Percentiles rank a stretch among this genome's conserved stretches.
Conservation (phyloP, 1,284 basidiomycete species). For the Ustilago cynodontis region DNA sequence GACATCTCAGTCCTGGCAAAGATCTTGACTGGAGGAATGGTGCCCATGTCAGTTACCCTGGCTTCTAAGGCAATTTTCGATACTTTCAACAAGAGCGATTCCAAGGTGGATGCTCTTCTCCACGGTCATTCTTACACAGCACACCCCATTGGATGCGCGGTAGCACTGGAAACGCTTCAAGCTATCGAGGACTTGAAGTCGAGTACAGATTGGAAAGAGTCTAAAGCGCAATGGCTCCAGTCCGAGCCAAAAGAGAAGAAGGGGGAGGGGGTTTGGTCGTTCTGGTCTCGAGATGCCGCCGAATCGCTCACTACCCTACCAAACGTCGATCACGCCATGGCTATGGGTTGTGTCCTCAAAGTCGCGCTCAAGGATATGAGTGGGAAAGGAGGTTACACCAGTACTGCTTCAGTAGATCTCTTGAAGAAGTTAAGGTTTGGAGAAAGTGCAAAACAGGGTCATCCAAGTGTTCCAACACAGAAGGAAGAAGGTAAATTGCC, state of each 20-base stretch:
- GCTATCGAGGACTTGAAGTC: conserved; percentile 74
- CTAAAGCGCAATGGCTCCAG: conserved; percentile 73
- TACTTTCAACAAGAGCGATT: conserved; percentile 78
- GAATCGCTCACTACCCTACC: conserved; percentile 75
- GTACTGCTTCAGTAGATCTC: conserved; percentile 47
- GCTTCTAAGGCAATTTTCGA: conserved; percentile 83
- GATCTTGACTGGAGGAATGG: conserved; percentile 90
- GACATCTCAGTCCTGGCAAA: conserved; percentile 92
- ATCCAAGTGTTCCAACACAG: conserved; percentile 34
- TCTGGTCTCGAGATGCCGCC: conserved; percentile 86
- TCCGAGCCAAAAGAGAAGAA: conserved; percentile 1
- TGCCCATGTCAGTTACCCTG: conserved; percentile 83
- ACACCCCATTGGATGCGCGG: conserved; percentile 79
- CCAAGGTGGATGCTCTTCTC: conserved; percentile 85
- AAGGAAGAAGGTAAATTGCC: conserved; percentile 51
- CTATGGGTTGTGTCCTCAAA: conserved; percentile 87
- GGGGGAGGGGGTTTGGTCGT: conserved; percentile 78
- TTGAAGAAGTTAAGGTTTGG: conserved; percentile 45
- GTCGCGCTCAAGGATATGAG: conserved; percentile 79
- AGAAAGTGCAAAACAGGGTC: conserved; percentile 25
- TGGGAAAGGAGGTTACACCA: conserved; percentile 72
- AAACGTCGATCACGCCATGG: conserved; percentile 81
- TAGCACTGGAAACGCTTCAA: conserved; percentile 83
- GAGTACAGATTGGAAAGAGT: conserved; percentile 75
- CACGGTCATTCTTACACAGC: conserved; percentile 90